Evolutionary conservation across 2,329 filamentous ascomycete genomes (phyloP).

Genomic region (Talaromyces sp.): DNA sequence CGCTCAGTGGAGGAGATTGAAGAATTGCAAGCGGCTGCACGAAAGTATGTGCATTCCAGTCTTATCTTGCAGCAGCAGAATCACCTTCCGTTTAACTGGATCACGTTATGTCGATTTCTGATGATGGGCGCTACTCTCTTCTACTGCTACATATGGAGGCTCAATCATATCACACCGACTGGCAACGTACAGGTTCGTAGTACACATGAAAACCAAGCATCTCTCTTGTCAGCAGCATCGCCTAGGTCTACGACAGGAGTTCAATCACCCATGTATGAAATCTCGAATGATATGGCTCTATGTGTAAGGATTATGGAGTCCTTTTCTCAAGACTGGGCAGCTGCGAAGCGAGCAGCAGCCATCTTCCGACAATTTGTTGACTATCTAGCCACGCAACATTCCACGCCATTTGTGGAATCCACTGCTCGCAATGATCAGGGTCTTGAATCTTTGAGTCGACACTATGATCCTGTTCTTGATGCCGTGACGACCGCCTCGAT

Average conservation of each 20-base stretch:
- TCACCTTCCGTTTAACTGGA: conserved; percentile 44
- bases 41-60: conserved; percentile 44
- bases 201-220: not conserved
- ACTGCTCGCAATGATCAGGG: not conserved
- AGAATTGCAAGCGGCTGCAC: conserved; percentile 24
- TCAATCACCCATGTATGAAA: conserved; percentile 1
- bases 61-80: conserved; percentile 44
- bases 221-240: not conserved
- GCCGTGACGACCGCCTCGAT: not conserved
- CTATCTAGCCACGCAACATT: conserved; percentile 1
- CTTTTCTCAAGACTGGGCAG: conserved; percentile 8
- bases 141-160: conserved; percentile 14
- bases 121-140: conserved; percentile 18
- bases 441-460: not conserved
- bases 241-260: not conserved
- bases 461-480: conserved; percentile 12
- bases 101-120: conserved; percentile 38
- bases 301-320: conserved; percentile 6
- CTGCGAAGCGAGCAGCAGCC: conserved; percentile 2
- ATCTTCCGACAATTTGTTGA: not conserved
- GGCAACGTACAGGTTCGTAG: not conserved
- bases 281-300: not conserved
- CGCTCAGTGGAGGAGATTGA: conserved; percentile 16
- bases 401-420: not conserved
- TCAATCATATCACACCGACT: not conserved